phyloP scores from a whole-genome alignment of 441 rosid genomes.

The Francoa sonchifolia region DNA sequence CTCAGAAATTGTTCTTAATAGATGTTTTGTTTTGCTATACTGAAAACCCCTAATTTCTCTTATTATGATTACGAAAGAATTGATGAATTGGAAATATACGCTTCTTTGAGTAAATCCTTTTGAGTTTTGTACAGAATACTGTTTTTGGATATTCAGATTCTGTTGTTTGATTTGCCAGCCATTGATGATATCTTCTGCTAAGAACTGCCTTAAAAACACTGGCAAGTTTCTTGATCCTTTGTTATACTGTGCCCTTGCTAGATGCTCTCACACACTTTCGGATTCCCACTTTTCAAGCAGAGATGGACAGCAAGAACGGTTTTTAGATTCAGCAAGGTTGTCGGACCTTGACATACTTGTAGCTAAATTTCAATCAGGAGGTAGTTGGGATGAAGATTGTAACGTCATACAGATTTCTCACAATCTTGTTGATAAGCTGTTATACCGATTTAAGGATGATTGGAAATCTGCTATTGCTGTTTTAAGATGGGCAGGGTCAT shows the following conservation, averaged over 20 bases:
- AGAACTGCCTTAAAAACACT: constrained; percentile 15
- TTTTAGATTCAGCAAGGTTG: constrained; percentile 11
- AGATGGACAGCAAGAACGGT: constrained; percentile 8
- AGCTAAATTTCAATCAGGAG: constrained; percentile 24
- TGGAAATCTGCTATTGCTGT: constrained; percentile 73
- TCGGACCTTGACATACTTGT: constrained; percentile 20
- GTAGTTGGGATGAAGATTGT: constrained; percentile 35
- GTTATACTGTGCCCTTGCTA: constrained; percentile 8
- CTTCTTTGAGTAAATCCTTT: too few relatives aligned
- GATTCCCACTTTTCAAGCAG: constrained; percentile 12
- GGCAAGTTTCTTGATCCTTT: constrained; percentile 12
- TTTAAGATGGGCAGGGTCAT: constrained; percentile 56
- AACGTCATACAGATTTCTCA: constrained; percentile 30
- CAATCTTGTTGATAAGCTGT: constrained; percentile 37
- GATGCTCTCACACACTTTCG: constrained; percentile 13
- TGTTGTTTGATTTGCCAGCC: not conserved
- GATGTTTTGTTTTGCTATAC: too few relatives aligned
- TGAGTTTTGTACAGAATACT: too few relatives aligned
- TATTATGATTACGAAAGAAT: too few relatives aligned
- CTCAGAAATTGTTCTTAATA: too few relatives aligned
- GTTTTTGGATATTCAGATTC: not conserved
- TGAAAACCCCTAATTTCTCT: too few relatives aligned
- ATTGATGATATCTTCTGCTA: constrained; percentile 23
- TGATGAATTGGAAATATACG: too few relatives aligned
- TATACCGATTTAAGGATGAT: constrained; percentile 56